Base-by-base conservation (phyloP, 768 basidiomycete species). In the Punctularia strigosozonata region DNA sequence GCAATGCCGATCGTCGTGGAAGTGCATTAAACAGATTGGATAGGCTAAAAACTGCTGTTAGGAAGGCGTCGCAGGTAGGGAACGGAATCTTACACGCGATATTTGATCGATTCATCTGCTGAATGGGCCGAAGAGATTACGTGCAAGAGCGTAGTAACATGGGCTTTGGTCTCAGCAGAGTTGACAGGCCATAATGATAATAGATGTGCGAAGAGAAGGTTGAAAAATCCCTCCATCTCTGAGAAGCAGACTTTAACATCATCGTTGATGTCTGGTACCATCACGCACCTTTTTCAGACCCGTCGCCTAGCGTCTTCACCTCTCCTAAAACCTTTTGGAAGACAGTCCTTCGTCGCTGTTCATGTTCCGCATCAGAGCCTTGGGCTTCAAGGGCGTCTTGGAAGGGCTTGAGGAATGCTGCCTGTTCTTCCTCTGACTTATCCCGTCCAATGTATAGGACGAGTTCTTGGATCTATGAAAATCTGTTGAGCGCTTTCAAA, bases 191-290 rank as follows among this genome's bases (percentile, higher is more conserved):
- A 79, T 19, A 83, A 60, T 7, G 69, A 57, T 46, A 83, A 69
- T 26, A 87, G 52, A 60, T 88, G 83, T 3, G 85, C 71, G 50
- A 73, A 80, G 31, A 89, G 54, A 24, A 89, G 68, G 57, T 88
- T 88, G 68, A 87, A 89, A 58, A 88, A 89, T 15, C 87, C 87
- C 61, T 89, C 85, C 45, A 77, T 76, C 61, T 90, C 81, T 84
- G 54, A 18, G 34, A 5, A 31, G 17, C 23, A 38, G 22, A 22
- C 28, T 50, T 4, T 50, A 18, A 8, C 31, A 14, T 1, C 36
- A 24, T 20, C 3, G 18, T 4, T n/a, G 6, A 26, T 25, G 30
- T 37, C 22, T 13, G 35, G 18, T 25, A 18, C 32, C 13, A 44
- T 31, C 32, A 45, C 71, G 34, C 49, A 81, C 87, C 87, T 64